Evolutionary conservation across 1,139 yeast genomes (phyloP).

Genomic region (Candida neerlandica): DNA sequence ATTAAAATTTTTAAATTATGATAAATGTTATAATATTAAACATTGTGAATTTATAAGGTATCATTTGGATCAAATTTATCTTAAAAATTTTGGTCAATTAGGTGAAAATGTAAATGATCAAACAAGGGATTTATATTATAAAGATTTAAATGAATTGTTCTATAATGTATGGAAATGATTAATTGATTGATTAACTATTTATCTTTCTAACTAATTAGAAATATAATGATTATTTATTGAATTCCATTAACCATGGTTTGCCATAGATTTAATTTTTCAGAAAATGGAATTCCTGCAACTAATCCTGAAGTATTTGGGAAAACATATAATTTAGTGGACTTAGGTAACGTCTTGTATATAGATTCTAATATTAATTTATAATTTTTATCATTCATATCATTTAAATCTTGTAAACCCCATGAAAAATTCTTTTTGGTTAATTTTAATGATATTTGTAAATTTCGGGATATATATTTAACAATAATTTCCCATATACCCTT

Average conservation of each 20-base stretch:
- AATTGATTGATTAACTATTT: no score
- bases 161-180: slow-evolving; percentile 42
- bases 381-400: slow-evolving; percentile 9
- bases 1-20: slow-evolving; percentile 37
- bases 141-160: slow-evolving; percentile 38
- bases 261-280: slow-evolving; percentile 56
- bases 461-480: slow-evolving; percentile 30
- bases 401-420: slow-evolving; percentile 54
- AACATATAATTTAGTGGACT: slow-evolving; percentile 44
- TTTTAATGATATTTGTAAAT: slow-evolving; percentile 18
- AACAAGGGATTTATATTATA: slow-evolving; percentile 26
- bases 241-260: slow-evolving; percentile 18
- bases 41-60: slow-evolving; percentile 45
- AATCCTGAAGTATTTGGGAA: slow-evolving; percentile 79
- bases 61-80: slow-evolving; percentile 39
- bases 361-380: slow-evolving; percentile 23
- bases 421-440: slow-evolving; percentile 29
- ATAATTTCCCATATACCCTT: slow-evolving; percentile 79
- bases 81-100: slow-evolving; percentile 41
- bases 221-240: background rate
- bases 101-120: slow-evolving; percentile 39
- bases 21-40: slow-evolving; percentile 39
- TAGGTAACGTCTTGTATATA: slow-evolving; percentile 16
- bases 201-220: no score
- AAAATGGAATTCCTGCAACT: slow-evolving; percentile 54